Evolutionary conservation across 2,329 filamentous ascomycete species (phyloP), one percentile per base, ranked within the genome.

Genomic region (Nemania sp.): DNA sequence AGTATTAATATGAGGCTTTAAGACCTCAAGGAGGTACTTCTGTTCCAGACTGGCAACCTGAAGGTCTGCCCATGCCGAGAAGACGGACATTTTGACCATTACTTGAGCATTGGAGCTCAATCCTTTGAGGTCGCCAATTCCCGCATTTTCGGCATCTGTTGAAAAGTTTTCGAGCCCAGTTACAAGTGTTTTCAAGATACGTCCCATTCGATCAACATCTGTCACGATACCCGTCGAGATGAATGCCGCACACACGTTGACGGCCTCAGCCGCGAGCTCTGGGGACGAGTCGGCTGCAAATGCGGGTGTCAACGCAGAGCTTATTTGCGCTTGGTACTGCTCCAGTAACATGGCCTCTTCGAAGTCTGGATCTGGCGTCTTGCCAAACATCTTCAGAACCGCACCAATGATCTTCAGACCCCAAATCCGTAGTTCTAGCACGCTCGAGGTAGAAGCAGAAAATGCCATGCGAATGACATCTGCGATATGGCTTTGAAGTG

Each of bases 261-360:
- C 90, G 14, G 95, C 94, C 68, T 97, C 93, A 0, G 94, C 92
- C 6, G 94, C 95, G 14, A 99, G 79, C 70, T 99, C 94, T 0
- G 95, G 92, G 0, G 93, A 97, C 0, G 94, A 99, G 70, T 99
- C 94, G 3, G 87, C 88, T 1, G 94, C 92, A 73, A 99, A 99
- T 0, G 94, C 95, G 3, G 94, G 94, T 0, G 95, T 99, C 57
- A 99, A 79, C 0, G 94, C 94, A 15, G 94, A 97, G 65, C 92
- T 92, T 68, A 99, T 99, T 69, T 99, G 94, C 5, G 94, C 94
- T 72, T 99, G 95, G 66, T 99, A 99, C 72, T 99, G 94, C 71
- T 99, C 95, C 3, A 99, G 80, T 14, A 99, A 80, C 73, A 96
- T 96, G 0, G 90, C 94, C 72, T 99, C 94, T n/a, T 93, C 84